Conservation (phyloP, 306 rosid species). For the Elaeagnus macrophylla region DNA sequence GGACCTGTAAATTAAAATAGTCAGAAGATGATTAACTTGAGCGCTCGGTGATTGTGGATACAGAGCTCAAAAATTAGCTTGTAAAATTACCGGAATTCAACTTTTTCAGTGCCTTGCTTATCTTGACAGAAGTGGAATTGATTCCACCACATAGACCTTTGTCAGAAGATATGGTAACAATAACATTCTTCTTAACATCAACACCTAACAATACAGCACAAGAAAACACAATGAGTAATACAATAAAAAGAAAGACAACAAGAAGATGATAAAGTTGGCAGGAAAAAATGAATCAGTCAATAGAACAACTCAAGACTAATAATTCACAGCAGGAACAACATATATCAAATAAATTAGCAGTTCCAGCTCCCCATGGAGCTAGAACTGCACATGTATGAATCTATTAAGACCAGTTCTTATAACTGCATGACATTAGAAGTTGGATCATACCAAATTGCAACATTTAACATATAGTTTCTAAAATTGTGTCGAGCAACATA, state of each 20-base stretch:
- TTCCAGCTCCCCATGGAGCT: no score
- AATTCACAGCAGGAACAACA: neutral
- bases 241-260: neutral
- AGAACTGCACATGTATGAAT: no score
- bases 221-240: slow-evolving; percentile 10
- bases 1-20: slow-evolving; percentile 40
- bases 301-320: neutral
- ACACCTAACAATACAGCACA: slow-evolving; percentile 40
- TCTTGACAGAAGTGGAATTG: slow-evolving; percentile 91
- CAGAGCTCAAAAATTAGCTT: slow-evolving; percentile 10
- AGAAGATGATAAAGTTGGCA: neutral
- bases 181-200: slow-evolving; percentile 67
- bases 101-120: slow-evolving; percentile 63
- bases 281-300: neutral
- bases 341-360: neutral
- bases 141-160: slow-evolving; percentile 99
- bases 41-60: neutral
- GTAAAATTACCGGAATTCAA: slow-evolving; percentile 60
- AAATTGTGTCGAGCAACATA: no score
- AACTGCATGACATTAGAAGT: no score
- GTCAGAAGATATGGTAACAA: slow-evolving; percentile 84
- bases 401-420: no score
- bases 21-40: neutral
- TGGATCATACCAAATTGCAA: no score
- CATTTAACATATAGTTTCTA: no score